Evolutionary conservation across 2,329 filamentous ascomycete genomes (phyloP).

Genomic region (Colletotrichum trifolii): DNA sequence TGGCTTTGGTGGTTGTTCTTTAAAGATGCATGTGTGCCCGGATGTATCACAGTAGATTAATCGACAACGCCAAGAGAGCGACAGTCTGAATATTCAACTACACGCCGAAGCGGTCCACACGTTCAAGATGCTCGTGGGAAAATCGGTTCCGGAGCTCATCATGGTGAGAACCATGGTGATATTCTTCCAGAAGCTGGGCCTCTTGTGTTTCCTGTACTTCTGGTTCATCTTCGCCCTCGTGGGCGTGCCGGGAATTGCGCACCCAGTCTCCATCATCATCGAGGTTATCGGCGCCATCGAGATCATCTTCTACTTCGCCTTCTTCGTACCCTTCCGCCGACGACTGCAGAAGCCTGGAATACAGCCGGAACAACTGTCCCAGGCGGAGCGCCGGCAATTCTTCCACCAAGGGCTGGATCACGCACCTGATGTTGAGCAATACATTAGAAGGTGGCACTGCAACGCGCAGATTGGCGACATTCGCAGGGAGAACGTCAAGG

Average conservation of each 20-base stretch:
- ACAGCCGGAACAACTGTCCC: constrained; percentile 54
- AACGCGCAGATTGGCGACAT: constrained; percentile 68
- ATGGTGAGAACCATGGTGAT: constrained; percentile 26
- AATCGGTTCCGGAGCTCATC: constrained; percentile 31
- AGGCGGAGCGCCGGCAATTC: constrained; percentile 62
- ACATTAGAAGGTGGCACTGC: constrained; percentile 74
- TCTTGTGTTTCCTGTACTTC: constrained; percentile 39
- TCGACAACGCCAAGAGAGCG: background rate
- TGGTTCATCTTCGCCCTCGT: constrained; percentile 35
- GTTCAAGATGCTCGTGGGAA: constrained; percentile 31
- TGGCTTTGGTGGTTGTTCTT: background rate
- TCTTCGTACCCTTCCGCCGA: constrained; percentile 56
- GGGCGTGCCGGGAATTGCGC: constrained; percentile 39
- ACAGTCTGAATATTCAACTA: background rate
- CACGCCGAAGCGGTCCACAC: too few species aligned
- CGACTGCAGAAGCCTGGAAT: constrained; percentile 51
- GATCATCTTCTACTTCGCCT: constrained; percentile 51
- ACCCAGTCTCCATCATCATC: constrained; percentile 41
- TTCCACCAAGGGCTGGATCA: constrained; percentile 67
- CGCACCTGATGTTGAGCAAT: constrained; percentile 65
- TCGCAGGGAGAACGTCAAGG: constrained; percentile 72
- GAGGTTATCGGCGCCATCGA: constrained; percentile 48
- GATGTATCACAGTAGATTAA: background rate
- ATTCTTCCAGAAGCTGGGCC: constrained; percentile 34
- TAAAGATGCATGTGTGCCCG: constrained; percentile 12